Conservation (phyloP, 2,329 filamentous ascomycete genomes). For the Emydomyces testavorans region DNA sequence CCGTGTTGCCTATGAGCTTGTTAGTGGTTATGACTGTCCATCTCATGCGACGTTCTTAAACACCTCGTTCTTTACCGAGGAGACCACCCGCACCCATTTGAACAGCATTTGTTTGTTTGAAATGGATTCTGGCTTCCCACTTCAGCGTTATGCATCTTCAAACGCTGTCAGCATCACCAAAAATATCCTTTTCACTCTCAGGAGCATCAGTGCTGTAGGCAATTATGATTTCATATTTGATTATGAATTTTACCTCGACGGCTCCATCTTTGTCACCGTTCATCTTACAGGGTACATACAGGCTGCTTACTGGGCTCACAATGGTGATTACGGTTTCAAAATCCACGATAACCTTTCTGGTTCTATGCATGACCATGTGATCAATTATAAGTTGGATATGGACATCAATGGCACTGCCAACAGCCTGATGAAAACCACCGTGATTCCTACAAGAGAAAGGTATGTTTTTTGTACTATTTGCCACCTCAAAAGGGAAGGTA, state of each 20-base stretch:
- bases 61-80: conserved; percentile 21
- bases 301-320: conserved; percentile 39
- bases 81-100: conserved; percentile 24
- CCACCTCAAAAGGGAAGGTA: background rate
- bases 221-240: conserved; percentile 39
- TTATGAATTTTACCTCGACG: conserved; percentile 33
- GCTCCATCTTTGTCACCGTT: conserved; percentile 41
- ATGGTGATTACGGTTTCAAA: conserved; percentile 32
- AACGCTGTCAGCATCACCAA: conserved; percentile 29
- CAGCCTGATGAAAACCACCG: conserved; percentile 10
- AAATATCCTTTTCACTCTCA: conserved; percentile 31
- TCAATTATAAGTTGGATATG: conserved; percentile 46
- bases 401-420: conserved; percentile 38
- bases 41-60: conserved; percentile 22
- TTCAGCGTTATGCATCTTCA: conserved; percentile 36
- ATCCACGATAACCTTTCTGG: conserved; percentile 17
- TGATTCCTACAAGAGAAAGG: conserved; percentile 8
- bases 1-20: conserved; percentile 13
- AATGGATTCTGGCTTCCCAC: conserved; percentile 39
- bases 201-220: conserved; percentile 33
- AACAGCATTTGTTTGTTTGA: conserved; percentile 49
- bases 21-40: conserved; percentile 24
- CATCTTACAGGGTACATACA: conserved; percentile 45
- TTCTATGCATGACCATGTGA: conserved; percentile 46
- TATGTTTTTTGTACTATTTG: background rate